Evolutionary conservation across 139 green algal species (phyloP).

Genomic region (Volvox reticuliferus): DNA sequence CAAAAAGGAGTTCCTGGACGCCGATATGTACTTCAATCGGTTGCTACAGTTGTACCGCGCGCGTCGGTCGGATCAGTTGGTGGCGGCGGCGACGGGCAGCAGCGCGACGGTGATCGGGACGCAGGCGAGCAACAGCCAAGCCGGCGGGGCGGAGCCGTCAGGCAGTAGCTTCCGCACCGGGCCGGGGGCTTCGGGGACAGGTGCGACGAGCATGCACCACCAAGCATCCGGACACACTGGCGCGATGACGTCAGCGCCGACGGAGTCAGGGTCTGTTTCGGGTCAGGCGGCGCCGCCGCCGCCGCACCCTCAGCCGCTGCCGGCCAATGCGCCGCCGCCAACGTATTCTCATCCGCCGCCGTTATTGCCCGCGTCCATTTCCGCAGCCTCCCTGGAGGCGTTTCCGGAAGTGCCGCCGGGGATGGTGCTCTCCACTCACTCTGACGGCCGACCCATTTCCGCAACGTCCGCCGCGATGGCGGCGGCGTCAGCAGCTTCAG

Average conservation of each 20-base stretch:
- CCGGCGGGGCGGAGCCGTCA: background rate
- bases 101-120: background rate
- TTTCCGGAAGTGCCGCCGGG: slow-evolving; percentile 25
- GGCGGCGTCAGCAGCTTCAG: background rate
- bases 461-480: background rate
- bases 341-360: slow-evolving; percentile 21
- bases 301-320: background rate
- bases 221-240: background rate
- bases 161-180: background rate
- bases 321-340: background rate
- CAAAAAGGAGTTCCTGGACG: slow-evolving; percentile 62
- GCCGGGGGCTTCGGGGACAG: background rate
- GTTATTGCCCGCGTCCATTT: background rate
- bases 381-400: slow-evolving; percentile 15
- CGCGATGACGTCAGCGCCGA: background rate
- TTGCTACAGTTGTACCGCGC: slow-evolving; percentile 61
- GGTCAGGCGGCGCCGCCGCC: background rate
- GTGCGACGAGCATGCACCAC: background rate
- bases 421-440: background rate
- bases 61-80: slow-evolving; percentile 32
- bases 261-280: background rate
- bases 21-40: slow-evolving; percentile 37
- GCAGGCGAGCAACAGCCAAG: background rate
- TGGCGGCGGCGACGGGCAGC: background rate
- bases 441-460: background rate